Evolutionary conservation across 768 basidiomycete species (phyloP).

Genomic region (Tricholoma terreum): DNA sequence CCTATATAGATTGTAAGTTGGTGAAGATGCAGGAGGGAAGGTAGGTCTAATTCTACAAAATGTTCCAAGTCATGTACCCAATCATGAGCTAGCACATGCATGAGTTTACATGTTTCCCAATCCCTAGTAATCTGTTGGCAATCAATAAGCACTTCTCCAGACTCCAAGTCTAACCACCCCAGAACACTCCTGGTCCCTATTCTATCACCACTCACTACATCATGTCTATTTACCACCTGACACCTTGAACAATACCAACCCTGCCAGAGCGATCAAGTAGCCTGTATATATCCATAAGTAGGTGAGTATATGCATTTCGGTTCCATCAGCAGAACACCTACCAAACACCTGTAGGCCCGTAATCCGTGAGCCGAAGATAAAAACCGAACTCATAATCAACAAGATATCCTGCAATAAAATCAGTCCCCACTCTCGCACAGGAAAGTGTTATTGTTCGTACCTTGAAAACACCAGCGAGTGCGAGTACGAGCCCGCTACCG

Average conservation of each 20-base stretch:
- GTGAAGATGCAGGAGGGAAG: too few relatives aligned
- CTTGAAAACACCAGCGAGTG: conserved; percentile 93
- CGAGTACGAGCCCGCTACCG: conserved; percentile 84
- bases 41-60: too few relatives aligned
- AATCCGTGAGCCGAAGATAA: conserved; percentile 78
- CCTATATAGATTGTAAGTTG: too few relatives aligned
- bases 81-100: too few relatives aligned
- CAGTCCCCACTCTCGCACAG: neutral
- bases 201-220: too few relatives aligned
- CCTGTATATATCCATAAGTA: conserved; percentile 48
- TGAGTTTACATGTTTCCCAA: too few relatives aligned
- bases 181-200: too few relatives aligned
- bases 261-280: conserved; percentile 83
- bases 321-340: conserved; percentile 21
- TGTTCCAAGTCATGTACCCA: too few relatives aligned
- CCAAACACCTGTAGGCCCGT: conserved; percentile 85
- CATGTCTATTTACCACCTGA: conserved; percentile 58
- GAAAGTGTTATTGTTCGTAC: conserved; percentile 27
- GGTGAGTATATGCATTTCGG: neutral
- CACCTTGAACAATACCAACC: conserved; percentile 84
- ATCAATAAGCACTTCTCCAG: too few relatives aligned
- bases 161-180: too few relatives aligned
- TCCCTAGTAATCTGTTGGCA: too few relatives aligned
- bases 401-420: conserved; percentile 72
- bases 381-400: conserved; percentile 86